Conservation (phyloP, 2,329 filamentous ascomycete genomes). For the Seiridium cupressi region DNA sequence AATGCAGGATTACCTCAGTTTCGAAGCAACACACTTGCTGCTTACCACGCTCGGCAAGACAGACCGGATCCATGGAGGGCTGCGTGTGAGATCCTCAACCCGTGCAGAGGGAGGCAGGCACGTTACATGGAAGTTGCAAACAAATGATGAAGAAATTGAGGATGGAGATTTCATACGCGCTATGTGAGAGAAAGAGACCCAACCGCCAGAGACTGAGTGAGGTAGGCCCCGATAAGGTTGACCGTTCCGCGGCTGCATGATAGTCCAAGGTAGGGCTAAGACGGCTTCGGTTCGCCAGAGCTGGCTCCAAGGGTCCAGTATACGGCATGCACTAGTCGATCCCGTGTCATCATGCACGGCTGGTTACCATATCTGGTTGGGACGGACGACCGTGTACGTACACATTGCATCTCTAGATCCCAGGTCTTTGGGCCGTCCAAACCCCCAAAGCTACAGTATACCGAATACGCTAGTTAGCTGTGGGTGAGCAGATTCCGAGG, state of each 20-base stretch:
- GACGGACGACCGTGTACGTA: neutral
- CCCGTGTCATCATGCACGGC: neutral
- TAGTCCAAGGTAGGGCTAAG: neutral
- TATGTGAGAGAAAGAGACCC: slow-evolving; percentile 5
- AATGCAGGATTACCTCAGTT: neutral
- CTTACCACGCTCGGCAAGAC: neutral
- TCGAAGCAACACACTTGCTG: neutral
- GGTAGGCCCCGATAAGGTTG: neutral
- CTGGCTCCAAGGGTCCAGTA: neutral
- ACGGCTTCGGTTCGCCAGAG: neutral
- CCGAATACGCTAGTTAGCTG: no score
- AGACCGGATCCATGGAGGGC: no score
- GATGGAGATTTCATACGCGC: slow-evolving; percentile 6
- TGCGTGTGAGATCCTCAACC: no score
- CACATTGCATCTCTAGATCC: neutral
- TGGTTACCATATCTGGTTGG: neutral
- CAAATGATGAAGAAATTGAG: slow-evolving; percentile 8
- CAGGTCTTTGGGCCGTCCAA: neutral
- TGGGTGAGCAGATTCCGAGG: neutral
- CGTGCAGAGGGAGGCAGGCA: no score
- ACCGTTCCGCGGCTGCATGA: slow-evolving; percentile 8
- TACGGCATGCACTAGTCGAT: neutral
- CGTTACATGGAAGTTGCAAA: neutral
- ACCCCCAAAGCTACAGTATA: neutral
- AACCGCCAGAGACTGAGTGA: neutral